Percentiles rank a stretch among this genome's conserved stretches.
Conservation (phyloP, 495 filamentous ascomycete genomes). For the Penicillium crystallinum region DNA sequence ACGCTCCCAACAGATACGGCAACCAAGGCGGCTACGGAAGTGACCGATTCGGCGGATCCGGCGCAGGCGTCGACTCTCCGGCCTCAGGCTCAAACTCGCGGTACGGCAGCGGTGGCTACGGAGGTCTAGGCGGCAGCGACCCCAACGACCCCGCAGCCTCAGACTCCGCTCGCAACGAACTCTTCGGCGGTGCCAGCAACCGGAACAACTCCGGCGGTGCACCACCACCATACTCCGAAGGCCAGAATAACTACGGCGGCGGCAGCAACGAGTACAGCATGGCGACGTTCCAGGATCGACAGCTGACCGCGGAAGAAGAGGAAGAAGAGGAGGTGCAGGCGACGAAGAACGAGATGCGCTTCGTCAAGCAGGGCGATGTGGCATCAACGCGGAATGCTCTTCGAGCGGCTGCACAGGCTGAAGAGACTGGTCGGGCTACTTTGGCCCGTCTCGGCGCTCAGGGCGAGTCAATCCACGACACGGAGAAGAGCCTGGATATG, state of each 20-base stretch:
- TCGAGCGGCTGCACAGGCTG: slow-evolving; percentile 59
- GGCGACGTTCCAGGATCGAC: slow-evolving; percentile 55
- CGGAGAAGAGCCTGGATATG: slow-evolving; percentile 68
- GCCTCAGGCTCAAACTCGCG: slow-evolving; percentile 27
- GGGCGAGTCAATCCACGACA: slow-evolving; percentile 71
- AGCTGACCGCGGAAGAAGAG: slow-evolving; percentile 71
- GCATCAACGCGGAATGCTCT: slow-evolving; percentile 65
- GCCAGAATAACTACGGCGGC: slow-evolving; percentile 37
- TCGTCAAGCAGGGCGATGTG: slow-evolving; percentile 71
- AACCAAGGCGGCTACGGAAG: slow-evolving; percentile 60
- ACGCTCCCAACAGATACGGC: slow-evolving; percentile 54
- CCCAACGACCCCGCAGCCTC: slow-evolving; percentile 47
- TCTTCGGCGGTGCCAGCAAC: slow-evolving; percentile 63
- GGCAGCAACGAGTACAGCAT: slow-evolving; percentile 51
- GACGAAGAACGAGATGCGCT: slow-evolving; percentile 68
- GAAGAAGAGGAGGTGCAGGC: slow-evolving; percentile 64
- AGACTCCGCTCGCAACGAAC: slow-evolving; percentile 54
- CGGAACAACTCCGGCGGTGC: slow-evolving; percentile 36
- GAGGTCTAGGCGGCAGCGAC: slow-evolving; percentile 55
- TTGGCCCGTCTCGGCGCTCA: slow-evolving; percentile 67
- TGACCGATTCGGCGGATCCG: slow-evolving; percentile 51
- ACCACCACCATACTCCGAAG: slow-evolving; percentile 43
- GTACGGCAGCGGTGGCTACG: slow-evolving; percentile 66
- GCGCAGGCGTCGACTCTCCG: slow-evolving; percentile 23
- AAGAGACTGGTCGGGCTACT: slow-evolving; percentile 66